Percentiles rank a stretch among this genome's conserved stretches.
phyloP scores from a whole-genome alignment of 352 stramenopile species.

The Phytophthora podocarpi region DNA sequence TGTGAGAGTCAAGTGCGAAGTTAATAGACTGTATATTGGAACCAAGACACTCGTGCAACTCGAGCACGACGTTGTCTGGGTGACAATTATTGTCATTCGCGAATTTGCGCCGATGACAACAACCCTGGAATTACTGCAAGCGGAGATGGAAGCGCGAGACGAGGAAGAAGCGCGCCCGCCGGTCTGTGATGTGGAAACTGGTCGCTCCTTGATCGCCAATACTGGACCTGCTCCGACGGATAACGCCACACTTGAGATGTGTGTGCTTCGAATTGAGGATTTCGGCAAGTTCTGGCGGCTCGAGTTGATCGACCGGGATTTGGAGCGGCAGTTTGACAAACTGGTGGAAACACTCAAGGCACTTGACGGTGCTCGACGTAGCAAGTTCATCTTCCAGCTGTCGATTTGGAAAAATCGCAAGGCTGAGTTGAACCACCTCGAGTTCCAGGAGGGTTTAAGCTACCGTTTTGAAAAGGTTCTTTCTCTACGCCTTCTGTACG shows the following conservation, averaged over 20 bases:
- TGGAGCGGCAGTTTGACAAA: not conserved
- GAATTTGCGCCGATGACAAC: not conserved
- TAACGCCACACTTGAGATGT: constrained; percentile 5
- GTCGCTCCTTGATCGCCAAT: not conserved
- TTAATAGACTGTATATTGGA: no score
- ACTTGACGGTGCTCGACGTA: not conserved
- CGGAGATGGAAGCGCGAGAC: not conserved
- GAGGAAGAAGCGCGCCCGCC: not conserved
- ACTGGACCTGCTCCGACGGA: not conserved
- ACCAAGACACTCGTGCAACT: no score
- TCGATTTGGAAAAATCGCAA: not conserved
- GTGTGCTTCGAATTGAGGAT: not conserved
- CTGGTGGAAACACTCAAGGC: not conserved
- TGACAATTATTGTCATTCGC: no score
- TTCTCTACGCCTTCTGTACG: not conserved
- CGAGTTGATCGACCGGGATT: not conserved
- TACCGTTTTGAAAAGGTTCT: constrained; percentile 8
- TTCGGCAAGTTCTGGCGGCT: not conserved
- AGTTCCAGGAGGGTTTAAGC: not conserved
- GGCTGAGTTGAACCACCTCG: not conserved
- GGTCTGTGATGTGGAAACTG: not conserved
- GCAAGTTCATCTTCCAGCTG: not conserved
- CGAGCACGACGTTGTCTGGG: no score
- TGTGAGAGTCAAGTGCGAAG: no score
- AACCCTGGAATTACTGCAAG: not conserved